Evolutionary conservation across 805 yeast species (phyloP).

Genomic region (Starmerella bombi): DNA sequence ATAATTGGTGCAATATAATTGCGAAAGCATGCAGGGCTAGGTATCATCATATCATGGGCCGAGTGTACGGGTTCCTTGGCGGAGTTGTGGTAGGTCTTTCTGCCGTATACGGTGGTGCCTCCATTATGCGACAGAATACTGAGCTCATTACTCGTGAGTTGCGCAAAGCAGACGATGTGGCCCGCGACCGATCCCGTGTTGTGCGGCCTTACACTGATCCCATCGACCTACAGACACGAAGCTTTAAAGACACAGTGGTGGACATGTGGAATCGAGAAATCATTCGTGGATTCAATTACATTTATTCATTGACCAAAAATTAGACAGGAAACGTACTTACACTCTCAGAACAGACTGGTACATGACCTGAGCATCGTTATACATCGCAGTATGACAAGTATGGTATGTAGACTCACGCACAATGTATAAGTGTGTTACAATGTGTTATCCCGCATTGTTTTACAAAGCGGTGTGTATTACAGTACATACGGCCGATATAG

Average conservation of each 20-base stretch:
- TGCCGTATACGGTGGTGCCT: constrained; percentile 47
- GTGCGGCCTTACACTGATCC: constrained; percentile 35
- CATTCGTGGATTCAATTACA: constrained; percentile 47
- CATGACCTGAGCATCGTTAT: no score
- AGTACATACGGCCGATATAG: no score
- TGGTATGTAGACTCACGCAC: no score
- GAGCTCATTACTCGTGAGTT: constrained; percentile 36
- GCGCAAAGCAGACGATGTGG: constrained; percentile 35
- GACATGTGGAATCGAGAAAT: constrained; percentile 74
- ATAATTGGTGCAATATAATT: background rate
- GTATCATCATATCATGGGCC: constrained; percentile 29
- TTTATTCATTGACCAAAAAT: constrained; percentile 30
- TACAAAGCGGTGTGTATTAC: no score
- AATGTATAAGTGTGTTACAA: no score
- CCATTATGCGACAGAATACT: constrained; percentile 40
- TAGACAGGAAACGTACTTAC: no score
- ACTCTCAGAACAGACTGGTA: no score
- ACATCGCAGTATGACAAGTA: no score
- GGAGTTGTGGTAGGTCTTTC: constrained; percentile 51
- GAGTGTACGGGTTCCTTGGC: constrained; percentile 43
- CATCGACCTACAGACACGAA: constrained; percentile 35
- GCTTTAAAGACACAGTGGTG: constrained; percentile 46
- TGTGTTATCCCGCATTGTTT: no score
- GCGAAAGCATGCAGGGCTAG: background rate
- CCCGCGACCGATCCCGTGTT: constrained; percentile 42